Percentiles rank a stretch among this genome's conserved stretches.
These are phyloP conservation scores for Diplocarpon rosae DNA, from an alignment of 2,329 filamentous ascomycete genomes.

Conservation along the genomic window DNA sequence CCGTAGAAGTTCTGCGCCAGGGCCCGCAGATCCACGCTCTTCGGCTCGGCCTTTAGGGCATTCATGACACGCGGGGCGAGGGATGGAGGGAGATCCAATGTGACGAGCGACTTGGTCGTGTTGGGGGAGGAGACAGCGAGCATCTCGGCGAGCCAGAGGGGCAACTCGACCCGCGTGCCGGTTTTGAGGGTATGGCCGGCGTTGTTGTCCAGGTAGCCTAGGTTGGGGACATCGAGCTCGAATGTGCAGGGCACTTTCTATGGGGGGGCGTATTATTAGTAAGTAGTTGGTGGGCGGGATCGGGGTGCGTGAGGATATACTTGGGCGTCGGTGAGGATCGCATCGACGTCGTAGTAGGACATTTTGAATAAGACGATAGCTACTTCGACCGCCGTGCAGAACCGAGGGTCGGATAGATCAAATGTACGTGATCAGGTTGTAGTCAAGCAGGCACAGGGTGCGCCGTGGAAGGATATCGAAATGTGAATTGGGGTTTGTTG, in stretches of 20 bases:
- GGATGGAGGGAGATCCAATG: slow-evolving; percentile 69
- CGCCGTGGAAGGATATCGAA: slow-evolving; percentile 6
- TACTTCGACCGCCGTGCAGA: background rate
- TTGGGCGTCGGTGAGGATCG: slow-evolving; percentile 77
- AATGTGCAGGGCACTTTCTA: slow-evolving; percentile 95
- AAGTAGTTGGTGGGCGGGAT: background rate
- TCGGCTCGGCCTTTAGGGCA: slow-evolving; percentile 81
- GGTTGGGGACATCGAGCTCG: slow-evolving; percentile 74
- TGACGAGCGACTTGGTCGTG: slow-evolving; percentile 49
- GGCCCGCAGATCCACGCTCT: slow-evolving; percentile 71
- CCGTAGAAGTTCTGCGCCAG: slow-evolving; percentile 83
- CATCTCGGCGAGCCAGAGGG: slow-evolving; percentile 92
- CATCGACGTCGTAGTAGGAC: slow-evolving; percentile 79
- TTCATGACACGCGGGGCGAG: slow-evolving; percentile 74
- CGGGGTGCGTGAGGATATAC: slow-evolving; percentile 32
- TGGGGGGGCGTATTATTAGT: slow-evolving; percentile 9
- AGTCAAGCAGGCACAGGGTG: background rate
- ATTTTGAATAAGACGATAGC: slow-evolving; percentile 29
- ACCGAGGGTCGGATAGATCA: background rate
- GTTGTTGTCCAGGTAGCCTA: slow-evolving; percentile 85
- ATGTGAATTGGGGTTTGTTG: slow-evolving; percentile 3
- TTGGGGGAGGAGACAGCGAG: slow-evolving; percentile 57
- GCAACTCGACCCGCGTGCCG: slow-evolving; percentile 70
- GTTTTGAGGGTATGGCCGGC: slow-evolving; percentile 59
- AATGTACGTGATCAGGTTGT: background rate